Base-by-base conservation (phyloP, 441 rosid species). In the Hypseocharis bilobata region DNA sequence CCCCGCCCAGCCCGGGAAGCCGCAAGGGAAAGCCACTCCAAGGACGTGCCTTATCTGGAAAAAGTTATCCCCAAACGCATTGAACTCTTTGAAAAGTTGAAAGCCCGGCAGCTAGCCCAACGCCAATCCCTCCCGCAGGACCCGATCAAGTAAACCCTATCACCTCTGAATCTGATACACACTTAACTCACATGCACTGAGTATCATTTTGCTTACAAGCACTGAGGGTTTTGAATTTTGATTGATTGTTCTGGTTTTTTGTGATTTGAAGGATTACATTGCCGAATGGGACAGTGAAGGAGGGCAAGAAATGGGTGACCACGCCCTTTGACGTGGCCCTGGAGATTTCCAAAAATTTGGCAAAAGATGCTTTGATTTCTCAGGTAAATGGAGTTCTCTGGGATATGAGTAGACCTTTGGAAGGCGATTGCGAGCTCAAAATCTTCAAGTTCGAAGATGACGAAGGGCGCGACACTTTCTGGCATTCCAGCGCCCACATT, bases 401-500 rank as follows among this genome's bases (percentile, higher is more conserved):
- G 97, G 97, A 93, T 72, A 82, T 93, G 96, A 84, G 45, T 4
- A 78, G 97, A 70, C 91, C 93, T 1, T 69, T 94, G 17, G 98
- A 94, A 76, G 81, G 78, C 36, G 91, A 88, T 47, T 91, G 94
- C 60, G 82, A 89, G 68, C 86, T 94, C 36, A 77, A 88, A 80
- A 63, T 94, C 22, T 85, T 83, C 77, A 82, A 78, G 20, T 94
- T 89, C 51, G 96, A 91, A 20, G 76, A 70, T 0, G 96, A 91
- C 8, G 89, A 87, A 76, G 97, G 99, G 2, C 88, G 97, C 1
- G 96, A 94, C 69, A 88, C 99, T 45, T 90, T 91, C 45, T 94
- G 98, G 96, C 99, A 94, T 76, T 94, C 99, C 13, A 94, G 99
- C 60, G 96, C 98, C 17, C 98, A 94, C 78, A 88, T 94, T 76